Evolutionary conservation across 1,284 basidiomycete species (phyloP).

Genomic region (Tilletiopsis washingtonensis): DNA sequence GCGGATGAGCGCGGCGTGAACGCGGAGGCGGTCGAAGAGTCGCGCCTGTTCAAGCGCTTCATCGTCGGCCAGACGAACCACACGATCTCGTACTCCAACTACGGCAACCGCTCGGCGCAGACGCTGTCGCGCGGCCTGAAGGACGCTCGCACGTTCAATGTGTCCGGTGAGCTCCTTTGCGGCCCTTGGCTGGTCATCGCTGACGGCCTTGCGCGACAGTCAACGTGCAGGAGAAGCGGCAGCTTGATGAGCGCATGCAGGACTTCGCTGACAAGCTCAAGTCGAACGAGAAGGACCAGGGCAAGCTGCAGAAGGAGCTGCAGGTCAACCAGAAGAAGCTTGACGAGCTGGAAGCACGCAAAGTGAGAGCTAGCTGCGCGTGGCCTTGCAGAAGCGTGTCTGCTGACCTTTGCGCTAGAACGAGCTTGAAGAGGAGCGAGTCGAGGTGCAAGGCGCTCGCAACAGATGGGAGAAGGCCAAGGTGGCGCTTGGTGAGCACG

Average conservation of each 20-base stretch:
- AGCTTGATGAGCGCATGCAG: constrained; percentile 15
- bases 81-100: constrained; percentile 62
- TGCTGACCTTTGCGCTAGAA: not conserved
- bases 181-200: not conserved
- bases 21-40: constrained; percentile 56
- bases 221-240: not conserved
- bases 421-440: constrained; percentile 12
- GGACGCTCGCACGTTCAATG: not conserved
- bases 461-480: constrained; percentile 12
- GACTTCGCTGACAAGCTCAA: constrained; percentile 13
- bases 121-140: not conserved
- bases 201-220: not conserved
- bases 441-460: not conserved
- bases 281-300: constrained; percentile 14
- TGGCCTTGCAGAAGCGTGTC: no score
- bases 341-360: constrained; percentile 3
- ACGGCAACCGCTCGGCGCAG: constrained; percentile 47
- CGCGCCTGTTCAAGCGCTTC: constrained; percentile 55
- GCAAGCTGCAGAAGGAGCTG: constrained; percentile 13
- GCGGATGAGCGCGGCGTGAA: constrained; percentile 54
- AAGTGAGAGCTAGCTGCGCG: no score
- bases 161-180: not conserved
- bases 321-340: constrained; percentile 13
- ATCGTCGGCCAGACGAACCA: constrained; percentile 60
- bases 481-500: constrained; percentile 2